These are phyloP conservation scores for Aegilops tauschii DNA, from an alignment of 176 grass and related monocot genomes.

Conservation along the genomic window DNA sequence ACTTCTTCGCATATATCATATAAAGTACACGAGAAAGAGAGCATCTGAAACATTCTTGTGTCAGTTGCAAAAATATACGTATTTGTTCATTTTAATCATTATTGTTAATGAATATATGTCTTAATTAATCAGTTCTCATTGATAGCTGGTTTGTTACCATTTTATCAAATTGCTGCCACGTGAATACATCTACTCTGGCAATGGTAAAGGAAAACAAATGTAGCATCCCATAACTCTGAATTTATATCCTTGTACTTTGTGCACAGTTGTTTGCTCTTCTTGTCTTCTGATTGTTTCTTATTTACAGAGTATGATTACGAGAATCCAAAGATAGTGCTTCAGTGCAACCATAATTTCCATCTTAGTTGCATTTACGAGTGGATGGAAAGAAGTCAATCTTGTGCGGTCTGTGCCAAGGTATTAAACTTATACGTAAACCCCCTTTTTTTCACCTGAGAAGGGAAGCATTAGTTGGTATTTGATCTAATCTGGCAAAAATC, in stretches of 20 bases:
- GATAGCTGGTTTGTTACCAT: neutral
- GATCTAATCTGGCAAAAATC: neutral
- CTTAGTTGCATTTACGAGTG: constrained; percentile 83
- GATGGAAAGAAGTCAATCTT: constrained; percentile 83
- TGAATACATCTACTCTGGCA: neutral
- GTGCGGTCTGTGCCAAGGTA: constrained; percentile 70
- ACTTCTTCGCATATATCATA: neutral
- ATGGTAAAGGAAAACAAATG: neutral
- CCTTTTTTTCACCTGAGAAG: constrained; percentile 5
- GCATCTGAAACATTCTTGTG: neutral
- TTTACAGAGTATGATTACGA: constrained; percentile 56
- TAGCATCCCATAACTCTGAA: neutral
- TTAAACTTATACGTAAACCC: constrained; percentile 16
- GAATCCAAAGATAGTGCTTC: constrained; percentile 57
- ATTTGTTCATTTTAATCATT: constrained; percentile 7
- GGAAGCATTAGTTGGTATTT: neutral
- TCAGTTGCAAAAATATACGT: neutral
- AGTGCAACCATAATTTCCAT: constrained; percentile 79
- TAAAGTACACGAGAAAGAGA: neutral
- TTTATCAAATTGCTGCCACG: neutral
- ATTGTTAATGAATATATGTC: neutral
- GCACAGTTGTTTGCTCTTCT: neutral
- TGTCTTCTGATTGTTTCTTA: neutral
- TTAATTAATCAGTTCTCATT: constrained; percentile 17
- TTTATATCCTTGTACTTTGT: constrained; percentile 3